Evolutionary conservation across 2,329 filamentous ascomycete species (phyloP), one percentile per base, ranked within the genome.

Genomic region (Epichloe sp.): DNA sequence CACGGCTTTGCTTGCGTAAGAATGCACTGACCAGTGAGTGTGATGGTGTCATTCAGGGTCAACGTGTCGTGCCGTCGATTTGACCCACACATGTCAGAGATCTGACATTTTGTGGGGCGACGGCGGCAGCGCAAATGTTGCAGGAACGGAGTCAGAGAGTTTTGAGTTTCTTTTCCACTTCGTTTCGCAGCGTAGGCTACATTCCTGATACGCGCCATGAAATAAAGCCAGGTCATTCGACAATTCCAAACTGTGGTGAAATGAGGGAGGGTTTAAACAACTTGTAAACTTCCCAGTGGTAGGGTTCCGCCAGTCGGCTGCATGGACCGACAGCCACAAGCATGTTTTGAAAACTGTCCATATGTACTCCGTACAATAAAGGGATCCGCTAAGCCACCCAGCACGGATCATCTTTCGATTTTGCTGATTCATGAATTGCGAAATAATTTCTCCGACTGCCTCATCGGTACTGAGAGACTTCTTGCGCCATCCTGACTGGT

Each of bases 31-130:
- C 11, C 10, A 26, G 35, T 44, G 36, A 37, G 50, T 47, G 48
- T 31, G 52, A 54, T 56, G 54, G 48, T 53, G 52, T 54, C 43
- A 56, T 56, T 48, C 50, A 51, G 54, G 50, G 50, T 48, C 49
- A 49, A 48, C 36, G 48, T 53, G 52, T 51, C 50, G 52, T 54
- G 48, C 48, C 50, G 19, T 15, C 41, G 44, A 38, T 48, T 35
- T 43, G 49, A 43, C 40, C 48, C 48, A 50, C 53, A 40, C 2
- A 10, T 14, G 19, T 47, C 42, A 17, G 45, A 48, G 35, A 48
- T 45, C 45, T 41, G 26, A 41, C 35, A 34, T 12, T 15, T 31
- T 49, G 47, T 47, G 44, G 41, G 41, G 45, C 14, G 35, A 15
- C 11, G 43, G 15, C 35, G 37, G 44, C 19, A n/a, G 19, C 40